Conservation (phyloP, 768 basidiomycete species). For the Coprinopsis sp. region DNA sequence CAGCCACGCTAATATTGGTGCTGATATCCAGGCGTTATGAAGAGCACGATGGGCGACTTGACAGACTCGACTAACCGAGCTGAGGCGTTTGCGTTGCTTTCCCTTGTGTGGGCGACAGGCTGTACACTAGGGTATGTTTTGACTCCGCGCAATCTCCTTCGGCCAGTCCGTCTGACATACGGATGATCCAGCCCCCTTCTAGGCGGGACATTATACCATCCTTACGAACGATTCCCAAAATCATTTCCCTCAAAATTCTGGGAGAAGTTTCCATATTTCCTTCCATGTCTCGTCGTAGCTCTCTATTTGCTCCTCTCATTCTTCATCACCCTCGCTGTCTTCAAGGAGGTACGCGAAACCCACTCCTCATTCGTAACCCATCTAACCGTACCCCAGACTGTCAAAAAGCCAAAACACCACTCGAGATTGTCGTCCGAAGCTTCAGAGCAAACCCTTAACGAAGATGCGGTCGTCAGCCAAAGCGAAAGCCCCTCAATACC, state of each 20-base stretch:
- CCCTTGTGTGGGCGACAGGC: conserved; percentile 35
- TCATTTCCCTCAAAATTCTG: conserved; percentile 41
- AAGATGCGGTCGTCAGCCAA: neutral
- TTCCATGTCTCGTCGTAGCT: conserved; percentile 48
- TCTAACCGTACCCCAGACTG: neutral
- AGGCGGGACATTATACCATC: conserved; percentile 45
- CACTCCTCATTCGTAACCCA: neutral
- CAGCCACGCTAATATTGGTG: neutral
- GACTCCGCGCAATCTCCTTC: neutral
- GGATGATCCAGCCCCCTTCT: conserved; percentile 40
- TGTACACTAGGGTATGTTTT: conserved; percentile 30
- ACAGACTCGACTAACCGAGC: conserved; percentile 41
- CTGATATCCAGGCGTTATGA: neutral
- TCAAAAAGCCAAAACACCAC: conserved; percentile 11
- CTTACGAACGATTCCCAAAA: conserved; percentile 41
- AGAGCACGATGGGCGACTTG: conserved; percentile 36
- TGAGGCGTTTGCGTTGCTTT: conserved; percentile 34
- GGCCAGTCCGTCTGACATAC: neutral
- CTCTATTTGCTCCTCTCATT: conserved; percentile 26
- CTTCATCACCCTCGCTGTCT: conserved; percentile 27
- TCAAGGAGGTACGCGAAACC: conserved; percentile 34
- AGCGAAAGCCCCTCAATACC: conserved; percentile 19
- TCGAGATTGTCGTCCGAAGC: neutral
- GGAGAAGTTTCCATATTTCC: conserved; percentile 56
- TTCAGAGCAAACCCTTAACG: conserved; percentile 13